A percentile compares a stretch with the other conserved stretches of the same genome.
phyloP scores from a whole-genome alignment of 208 protist genomes.

The Trypanosoma platydactyli region DNA sequence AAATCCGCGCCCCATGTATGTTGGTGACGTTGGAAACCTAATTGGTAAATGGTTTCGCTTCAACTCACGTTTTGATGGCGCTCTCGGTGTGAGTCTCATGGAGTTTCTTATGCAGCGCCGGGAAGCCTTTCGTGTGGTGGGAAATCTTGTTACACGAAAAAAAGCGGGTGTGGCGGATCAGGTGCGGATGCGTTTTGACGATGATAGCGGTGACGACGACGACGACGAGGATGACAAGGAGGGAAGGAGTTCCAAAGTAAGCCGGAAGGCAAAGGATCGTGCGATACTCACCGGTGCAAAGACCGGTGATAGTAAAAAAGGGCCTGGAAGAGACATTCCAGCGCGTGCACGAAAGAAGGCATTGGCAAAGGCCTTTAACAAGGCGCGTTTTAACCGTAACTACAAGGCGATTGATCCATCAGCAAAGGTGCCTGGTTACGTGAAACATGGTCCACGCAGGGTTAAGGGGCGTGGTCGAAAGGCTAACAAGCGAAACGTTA shows the following conservation, averaged over 20 bases:
- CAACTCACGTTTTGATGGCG: conserved; percentile 78
- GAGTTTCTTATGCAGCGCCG: conserved; percentile 72
- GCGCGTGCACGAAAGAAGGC: conserved; percentile 66
- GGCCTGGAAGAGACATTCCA: conserved; percentile 43
- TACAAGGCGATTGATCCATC: conserved; percentile 77
- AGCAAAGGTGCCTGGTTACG: conserved; percentile 80
- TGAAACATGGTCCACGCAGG: conserved; percentile 66
- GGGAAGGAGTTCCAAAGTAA: no score
- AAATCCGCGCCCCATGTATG: conserved; percentile 72
- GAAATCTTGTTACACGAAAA: conserved; percentile 68
- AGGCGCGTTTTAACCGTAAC: conserved; percentile 78
- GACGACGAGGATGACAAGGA: conserved; percentile 35
- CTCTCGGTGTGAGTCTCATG: conserved; percentile 66
- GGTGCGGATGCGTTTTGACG: conserved; percentile 77
- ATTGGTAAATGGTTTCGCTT: conserved; percentile 87
- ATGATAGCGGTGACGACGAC: conserved; percentile 40
- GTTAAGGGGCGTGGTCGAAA: conserved; percentile 86
- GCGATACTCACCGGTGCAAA: conserved; percentile 59
- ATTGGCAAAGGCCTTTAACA: conserved; percentile 69
- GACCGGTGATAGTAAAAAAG: conserved; percentile 2
- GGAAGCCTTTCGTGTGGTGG: conserved; percentile 64
- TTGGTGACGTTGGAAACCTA: conserved; percentile 84
- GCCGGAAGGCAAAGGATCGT: conserved; percentile 60
- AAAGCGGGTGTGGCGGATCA: conserved; percentile 60
- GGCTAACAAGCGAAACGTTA: conserved; percentile 74